Percentiles rank a stretch among this genome's conserved stretches.
phyloP scores from a whole-genome alignment of 2,329 filamentous ascomycete species.

The Botrytis medusae region DNA sequence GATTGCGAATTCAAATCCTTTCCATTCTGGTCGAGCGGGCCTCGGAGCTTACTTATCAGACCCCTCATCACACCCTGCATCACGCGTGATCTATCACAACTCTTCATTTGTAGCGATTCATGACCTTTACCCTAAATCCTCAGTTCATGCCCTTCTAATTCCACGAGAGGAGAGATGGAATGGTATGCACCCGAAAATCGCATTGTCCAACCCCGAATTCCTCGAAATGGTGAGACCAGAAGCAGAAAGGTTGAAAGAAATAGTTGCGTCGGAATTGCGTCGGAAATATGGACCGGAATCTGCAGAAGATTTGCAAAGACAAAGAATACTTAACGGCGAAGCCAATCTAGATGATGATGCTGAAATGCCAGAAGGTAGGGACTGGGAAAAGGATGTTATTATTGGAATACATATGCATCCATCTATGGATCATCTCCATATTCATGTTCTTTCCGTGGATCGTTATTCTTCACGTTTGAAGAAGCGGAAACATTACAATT shows the following conservation, averaged over 20 bases:
- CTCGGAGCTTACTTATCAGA: conserved; percentile 65
- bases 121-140: conserved; percentile 83
- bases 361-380: conserved; percentile 66
- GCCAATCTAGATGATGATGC: conserved; percentile 48
- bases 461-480: conserved; percentile 70
- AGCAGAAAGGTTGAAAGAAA: conserved; percentile 56
- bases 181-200: conserved; percentile 71
- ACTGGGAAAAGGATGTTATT: conserved; percentile 75
- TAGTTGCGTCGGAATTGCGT: conserved; percentile 75
- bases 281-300: conserved; percentile 66
- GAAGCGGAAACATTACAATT: conserved; percentile 88
- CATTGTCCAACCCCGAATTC: conserved; percentile 70
- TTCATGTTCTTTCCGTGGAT: conserved; percentile 83
- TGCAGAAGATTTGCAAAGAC: conserved; percentile 59
- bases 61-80: conserved; percentile 59
- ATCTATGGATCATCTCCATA: conserved; percentile 88
- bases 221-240: conserved; percentile 62
- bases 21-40: conserved; percentile 54
- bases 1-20: conserved; percentile 23
- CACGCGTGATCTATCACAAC: conserved; percentile 63
- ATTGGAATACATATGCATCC: conserved; percentile 84
- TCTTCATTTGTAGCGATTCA: conserved; percentile 73
- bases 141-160: conserved; percentile 83
- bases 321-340: conserved; percentile 63
- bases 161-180: conserved; percentile 65